A percentile compares a stretch with the other conserved stretches of the same genome.
Conservation (phyloP, 108 stramenopile genomes). For the Cylindrotheca fusiformis region DNA sequence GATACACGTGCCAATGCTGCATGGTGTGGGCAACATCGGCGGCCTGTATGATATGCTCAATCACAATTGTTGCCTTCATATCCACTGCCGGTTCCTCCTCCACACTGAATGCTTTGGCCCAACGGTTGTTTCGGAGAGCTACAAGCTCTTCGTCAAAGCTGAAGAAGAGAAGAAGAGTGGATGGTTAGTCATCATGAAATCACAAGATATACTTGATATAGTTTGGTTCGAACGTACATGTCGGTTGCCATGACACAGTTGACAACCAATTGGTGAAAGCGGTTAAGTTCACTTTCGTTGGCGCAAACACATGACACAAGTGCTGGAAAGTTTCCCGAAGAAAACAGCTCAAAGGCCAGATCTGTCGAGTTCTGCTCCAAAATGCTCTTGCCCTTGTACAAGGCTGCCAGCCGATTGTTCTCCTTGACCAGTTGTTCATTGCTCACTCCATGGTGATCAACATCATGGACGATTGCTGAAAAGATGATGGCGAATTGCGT, state of each 20-base stretch:
- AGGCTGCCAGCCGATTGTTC: conserved; percentile 17
- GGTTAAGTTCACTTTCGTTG: conserved; percentile 11
- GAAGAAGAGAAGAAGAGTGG: too few species aligned
- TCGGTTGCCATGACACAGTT: conserved; percentile 23
- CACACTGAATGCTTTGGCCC: conserved; percentile 19
- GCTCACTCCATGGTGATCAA: conserved; percentile 55
- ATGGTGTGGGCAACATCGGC: conserved; percentile 57
- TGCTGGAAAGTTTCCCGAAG: conserved; percentile 27
- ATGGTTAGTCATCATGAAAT: too few species aligned
- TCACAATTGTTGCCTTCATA: conserved; percentile 36
- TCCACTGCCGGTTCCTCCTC: background rate
- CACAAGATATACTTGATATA: too few species aligned
- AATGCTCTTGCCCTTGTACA: conserved; percentile 40
- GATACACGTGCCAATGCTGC: conserved; percentile 51
- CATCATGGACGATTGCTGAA: conserved; percentile 58
- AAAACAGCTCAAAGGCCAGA: conserved; percentile 42
- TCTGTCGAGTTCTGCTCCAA: conserved; percentile 54
- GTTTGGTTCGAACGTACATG: too few species aligned
- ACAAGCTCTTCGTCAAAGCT: conserved; percentile 25
- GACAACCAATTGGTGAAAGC: conserved; percentile 15
- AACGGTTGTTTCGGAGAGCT: conserved; percentile 20
- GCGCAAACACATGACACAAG: conserved; percentile 15
- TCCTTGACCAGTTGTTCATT: conserved; percentile 54
- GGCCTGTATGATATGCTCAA: conserved; percentile 53
- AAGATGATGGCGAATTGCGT: conserved; percentile 56